phyloP scores from a whole-genome alignment of 2,329 filamentous ascomycete species.

The Aspergillus versicolor region DNA sequence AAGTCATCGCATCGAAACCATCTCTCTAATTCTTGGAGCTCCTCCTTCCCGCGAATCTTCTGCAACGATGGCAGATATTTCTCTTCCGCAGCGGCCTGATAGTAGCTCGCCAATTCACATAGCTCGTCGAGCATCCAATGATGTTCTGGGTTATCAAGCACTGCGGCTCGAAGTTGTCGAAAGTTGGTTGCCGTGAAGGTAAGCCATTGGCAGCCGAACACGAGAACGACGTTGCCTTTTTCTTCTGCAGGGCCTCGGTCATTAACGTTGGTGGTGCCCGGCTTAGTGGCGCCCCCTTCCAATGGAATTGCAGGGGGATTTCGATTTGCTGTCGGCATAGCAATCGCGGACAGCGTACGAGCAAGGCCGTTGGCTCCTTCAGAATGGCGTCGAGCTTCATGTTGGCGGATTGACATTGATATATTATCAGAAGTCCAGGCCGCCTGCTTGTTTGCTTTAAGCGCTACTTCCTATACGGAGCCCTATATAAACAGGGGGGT shows the following conservation, averaged over 20 bases:
- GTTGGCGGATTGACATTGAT: background rate
- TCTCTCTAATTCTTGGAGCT: slow-evolving; percentile 8
- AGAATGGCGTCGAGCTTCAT: background rate
- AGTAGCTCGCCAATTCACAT: slow-evolving; percentile 14
- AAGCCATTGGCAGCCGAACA: slow-evolving; percentile 22
- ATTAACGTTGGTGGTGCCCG: background rate
- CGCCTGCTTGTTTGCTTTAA: background rate
- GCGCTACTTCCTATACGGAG: background rate
- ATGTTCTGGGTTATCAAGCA: slow-evolving; percentile 14
- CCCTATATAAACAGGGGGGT: background rate
- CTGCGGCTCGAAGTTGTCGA: slow-evolving; percentile 7
- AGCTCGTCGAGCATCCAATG: slow-evolving; percentile 18
- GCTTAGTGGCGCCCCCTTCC: background rate
- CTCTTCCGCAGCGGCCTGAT: slow-evolving; percentile 1
- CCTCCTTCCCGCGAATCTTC: background rate
- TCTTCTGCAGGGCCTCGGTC: background rate
- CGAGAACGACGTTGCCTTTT: slow-evolving; percentile 8
- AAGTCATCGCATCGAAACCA: slow-evolving; percentile 15
- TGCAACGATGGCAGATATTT: slow-evolving; percentile 9
- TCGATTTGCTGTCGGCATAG: background rate
- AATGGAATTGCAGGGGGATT: background rate
- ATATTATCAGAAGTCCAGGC: background rate
- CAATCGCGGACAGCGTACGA: background rate
- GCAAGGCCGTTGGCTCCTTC: background rate
- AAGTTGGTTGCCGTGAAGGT: slow-evolving; percentile 16